Conservation (phyloP, 139 green algal species). For the Chlorella sorokiniana region DNA sequence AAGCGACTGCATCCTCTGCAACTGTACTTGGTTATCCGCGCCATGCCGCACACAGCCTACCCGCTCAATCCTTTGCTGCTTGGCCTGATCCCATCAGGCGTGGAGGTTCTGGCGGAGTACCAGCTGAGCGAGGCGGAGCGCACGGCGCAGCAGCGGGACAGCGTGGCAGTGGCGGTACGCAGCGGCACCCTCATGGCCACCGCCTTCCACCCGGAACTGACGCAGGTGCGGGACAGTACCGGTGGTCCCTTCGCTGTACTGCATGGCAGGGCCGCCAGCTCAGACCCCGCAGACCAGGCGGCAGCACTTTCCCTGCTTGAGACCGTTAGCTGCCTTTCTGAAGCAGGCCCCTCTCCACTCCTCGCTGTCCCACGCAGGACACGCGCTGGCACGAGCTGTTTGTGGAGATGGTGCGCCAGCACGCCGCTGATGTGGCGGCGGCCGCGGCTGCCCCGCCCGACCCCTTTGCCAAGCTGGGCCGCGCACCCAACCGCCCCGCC, state of each 20-base stretch:
- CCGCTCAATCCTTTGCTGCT: neutral
- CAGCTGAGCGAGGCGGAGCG: slow-evolving; percentile 64
- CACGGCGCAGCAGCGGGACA: slow-evolving; percentile 31
- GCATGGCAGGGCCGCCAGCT: neutral
- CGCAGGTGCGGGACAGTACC: slow-evolving; percentile 44
- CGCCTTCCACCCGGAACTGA: slow-evolving; percentile 98
- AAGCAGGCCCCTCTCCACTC: neutral
- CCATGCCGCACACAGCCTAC: neutral
- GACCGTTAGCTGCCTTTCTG: neutral
- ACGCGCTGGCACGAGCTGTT: slow-evolving; percentile 88
- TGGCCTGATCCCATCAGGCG: slow-evolving; percentile 26
- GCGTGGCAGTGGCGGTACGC: slow-evolving; percentile 83
- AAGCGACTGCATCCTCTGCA: neutral
- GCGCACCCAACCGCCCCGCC: slow-evolving; percentile 53
- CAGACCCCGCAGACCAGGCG: no score
- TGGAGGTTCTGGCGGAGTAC: slow-evolving; percentile 87
- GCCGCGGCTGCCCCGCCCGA: slow-evolving; percentile 14
- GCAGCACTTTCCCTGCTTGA: no score
- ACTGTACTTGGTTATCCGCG: neutral
- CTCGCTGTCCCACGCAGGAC: slow-evolving; percentile 5
- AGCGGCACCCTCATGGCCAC: slow-evolving; percentile 87
- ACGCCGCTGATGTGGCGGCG: slow-evolving; percentile 14
- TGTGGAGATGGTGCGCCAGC: slow-evolving; percentile 78
- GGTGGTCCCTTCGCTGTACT: neutral
- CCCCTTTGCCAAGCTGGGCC: slow-evolving; percentile 20